phyloP scores from a whole-genome alignment of 306 rosid species.

The Acacia crassicarpa region DNA sequence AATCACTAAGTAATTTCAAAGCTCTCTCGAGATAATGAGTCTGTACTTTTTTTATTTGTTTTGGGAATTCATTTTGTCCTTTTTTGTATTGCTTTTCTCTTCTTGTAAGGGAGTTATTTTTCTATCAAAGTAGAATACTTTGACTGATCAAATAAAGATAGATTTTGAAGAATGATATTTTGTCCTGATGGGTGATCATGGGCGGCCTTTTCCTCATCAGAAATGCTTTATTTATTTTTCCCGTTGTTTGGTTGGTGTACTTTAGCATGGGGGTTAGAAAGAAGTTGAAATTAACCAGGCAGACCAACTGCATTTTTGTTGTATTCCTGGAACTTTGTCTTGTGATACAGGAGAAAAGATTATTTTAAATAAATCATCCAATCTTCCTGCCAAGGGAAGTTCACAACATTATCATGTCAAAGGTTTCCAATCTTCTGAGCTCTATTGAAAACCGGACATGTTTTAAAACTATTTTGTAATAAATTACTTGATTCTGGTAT shows the following conservation, averaged over 20 bases:
- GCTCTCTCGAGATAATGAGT: background rate
- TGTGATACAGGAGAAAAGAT: background rate
- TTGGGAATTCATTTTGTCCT: background rate
- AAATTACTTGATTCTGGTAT: background rate
- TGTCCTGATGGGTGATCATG: background rate
- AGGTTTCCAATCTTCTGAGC: background rate
- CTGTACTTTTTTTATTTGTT: background rate
- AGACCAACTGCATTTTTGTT: background rate
- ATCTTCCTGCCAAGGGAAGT: background rate
- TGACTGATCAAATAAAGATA: background rate
- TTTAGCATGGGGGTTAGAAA: background rate
- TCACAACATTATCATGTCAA: background rate
- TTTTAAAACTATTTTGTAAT: background rate
- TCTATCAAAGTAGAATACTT: background rate
- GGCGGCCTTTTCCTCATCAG: background rate
- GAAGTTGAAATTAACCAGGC: background rate
- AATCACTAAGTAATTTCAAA: background rate
- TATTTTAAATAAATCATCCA: background rate
- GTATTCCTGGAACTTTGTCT: background rate
- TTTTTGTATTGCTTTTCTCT: background rate
- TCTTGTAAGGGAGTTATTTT: background rate
- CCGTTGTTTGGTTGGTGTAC: background rate
- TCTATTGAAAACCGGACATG: constrained; percentile 1
- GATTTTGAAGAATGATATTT: background rate
- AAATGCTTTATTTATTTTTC: background rate